Percentiles rank a stretch among this genome's conserved stretches.
Conservation (phyloP, 192 early-diverging fungal genomes). For the Mortierella alpina region DNA sequence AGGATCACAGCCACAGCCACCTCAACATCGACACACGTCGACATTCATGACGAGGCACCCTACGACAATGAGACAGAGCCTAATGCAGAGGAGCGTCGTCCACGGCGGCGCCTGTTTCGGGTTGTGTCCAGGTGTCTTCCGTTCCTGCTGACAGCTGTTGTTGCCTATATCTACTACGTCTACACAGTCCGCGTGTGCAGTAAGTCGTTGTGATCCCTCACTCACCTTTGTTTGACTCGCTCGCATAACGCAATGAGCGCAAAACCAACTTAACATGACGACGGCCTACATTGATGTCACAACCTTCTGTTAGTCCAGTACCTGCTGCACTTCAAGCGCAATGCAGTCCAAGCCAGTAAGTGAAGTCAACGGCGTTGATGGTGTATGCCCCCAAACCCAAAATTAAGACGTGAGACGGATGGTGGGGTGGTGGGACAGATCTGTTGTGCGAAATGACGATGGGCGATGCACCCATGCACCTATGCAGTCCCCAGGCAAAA, state of each 20-base stretch:
- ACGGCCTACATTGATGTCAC: too few species aligned
- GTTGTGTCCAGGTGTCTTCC: constrained; percentile 19
- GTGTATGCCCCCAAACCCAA: too few species aligned
- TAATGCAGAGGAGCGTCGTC: not conserved
- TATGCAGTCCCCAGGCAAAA: too few species aligned
- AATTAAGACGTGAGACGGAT: too few species aligned
- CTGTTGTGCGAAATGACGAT: too few species aligned
- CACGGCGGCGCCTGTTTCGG: constrained; percentile 3
- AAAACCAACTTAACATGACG: not conserved
- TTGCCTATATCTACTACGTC: constrained; percentile 44
- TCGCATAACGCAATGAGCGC: not conserved
- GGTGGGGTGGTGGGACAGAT: too few species aligned
- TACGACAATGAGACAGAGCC: not conserved
- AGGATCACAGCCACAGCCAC: not conserved
- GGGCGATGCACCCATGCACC: too few species aligned
- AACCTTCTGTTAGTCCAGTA: constrained; percentile 1
- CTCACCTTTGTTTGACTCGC: not conserved
- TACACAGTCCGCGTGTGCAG: constrained; percentile 38
- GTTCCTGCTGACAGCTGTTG: constrained; percentile 10
- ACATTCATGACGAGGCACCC: constrained; percentile 11
- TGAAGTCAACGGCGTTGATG: not conserved
- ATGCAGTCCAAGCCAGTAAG: constrained; percentile 22
- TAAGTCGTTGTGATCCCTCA: constrained; percentile 3
- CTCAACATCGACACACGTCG: not conserved
- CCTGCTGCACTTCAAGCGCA: constrained; percentile 8